Base-by-base conservation (phyloP, 108 stramenopile genomes). In the Cyclotella cryptica region DNA sequence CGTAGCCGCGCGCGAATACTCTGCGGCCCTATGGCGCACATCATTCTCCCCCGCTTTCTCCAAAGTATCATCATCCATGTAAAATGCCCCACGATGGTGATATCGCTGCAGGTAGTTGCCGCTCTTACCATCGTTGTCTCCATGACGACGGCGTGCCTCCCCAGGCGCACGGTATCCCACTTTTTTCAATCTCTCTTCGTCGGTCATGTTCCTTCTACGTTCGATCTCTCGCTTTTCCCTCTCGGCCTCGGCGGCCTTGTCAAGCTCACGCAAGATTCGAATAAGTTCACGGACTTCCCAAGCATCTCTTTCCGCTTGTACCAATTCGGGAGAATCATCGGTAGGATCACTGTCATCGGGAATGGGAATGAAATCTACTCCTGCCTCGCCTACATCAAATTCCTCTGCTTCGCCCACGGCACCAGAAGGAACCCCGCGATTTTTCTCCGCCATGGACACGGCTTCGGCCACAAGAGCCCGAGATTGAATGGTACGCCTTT, bases 41-140 rank as follows among this genome's bases (percentile, higher is more conserved):
- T 98, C 98, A 64, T 91, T 83, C 44, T 83, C 46, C 40, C 84
- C 81, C 40, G 85, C 86, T 66, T 85, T 47, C n/a, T 89, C 73
- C 62, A 95, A 69, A 45, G 95, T 94, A 45, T 94, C 93, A 17
- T 98, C 95, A 69, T 98, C 97, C 96, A 99, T 97, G 80, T 97
- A 99, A 74, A 97, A 99, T n/a, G 96, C 98, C 10, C 98, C 98
- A 55, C 96, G 88, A 77, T 99, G 98, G 83, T 95, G 93, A 71
- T 94, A 99, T 51, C 96, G 90, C 71, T 99, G 97, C 77, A 97
- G 73, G 74, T 90, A 91, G 11, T 76, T 72, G 59, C 69, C 58
- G 65, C 90, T 88, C 18, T 49, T 69, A 11, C 52, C 49, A 21
- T 53, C 66, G 14, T 44, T 66, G 28, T 64, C 75, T 57, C 49